Base-by-base conservation (phyloP, 2,329 filamentous ascomycete genomes). In the Colletotrichum gloeosporioides region DNA sequence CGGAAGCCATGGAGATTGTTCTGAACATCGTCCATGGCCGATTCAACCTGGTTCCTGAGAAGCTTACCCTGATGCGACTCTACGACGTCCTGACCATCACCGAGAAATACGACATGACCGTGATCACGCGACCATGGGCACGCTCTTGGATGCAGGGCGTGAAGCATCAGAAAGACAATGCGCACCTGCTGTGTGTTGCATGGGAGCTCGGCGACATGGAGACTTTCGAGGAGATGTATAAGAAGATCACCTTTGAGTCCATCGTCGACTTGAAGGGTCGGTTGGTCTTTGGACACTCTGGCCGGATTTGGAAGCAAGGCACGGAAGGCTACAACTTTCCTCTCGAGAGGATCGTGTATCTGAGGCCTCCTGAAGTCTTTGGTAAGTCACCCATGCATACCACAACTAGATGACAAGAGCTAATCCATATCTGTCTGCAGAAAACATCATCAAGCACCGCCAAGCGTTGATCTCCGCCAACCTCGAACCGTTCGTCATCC, bases 21-120 rank as follows among this genome's bases (percentile, higher is more conserved):
- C 69, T 84, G 16, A 80, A 81, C 65, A 83, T 84, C 15, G 79
- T 83, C 15, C 83, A 84, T 36, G 74, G 79, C 18, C 78, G 77
- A 10, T 80, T 82, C 39, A 78, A 82, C 5, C 70, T 76, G 13
- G 67, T 83, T 2, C 80, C 80, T 2, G 63, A 72, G 5, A 57
- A 72, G 31, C 27, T 78, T 4, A 7, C 65, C 8, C 8, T 78
- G 9, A 67, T 66, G 27, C 36, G 68, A 6, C 64, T 82, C 16
- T 81, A 80, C 59, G 59, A 78, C 18, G 75, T 82, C 18, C 74
- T 80, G 2, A 76, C 81, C 10, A 65, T 80, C 62, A 80, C 80
- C 5, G 76, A 82, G 22, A 82, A 82, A 70, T 82, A 79, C 67
- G 78, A 80, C 65, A 78, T 82, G 62, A 80, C 79, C 8, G 59